These are phyloP conservation scores for Rhytidhysteron rufulum DNA, from an alignment of 2,329 filamentous ascomycete species.

Conservation along the genomic window DNA sequence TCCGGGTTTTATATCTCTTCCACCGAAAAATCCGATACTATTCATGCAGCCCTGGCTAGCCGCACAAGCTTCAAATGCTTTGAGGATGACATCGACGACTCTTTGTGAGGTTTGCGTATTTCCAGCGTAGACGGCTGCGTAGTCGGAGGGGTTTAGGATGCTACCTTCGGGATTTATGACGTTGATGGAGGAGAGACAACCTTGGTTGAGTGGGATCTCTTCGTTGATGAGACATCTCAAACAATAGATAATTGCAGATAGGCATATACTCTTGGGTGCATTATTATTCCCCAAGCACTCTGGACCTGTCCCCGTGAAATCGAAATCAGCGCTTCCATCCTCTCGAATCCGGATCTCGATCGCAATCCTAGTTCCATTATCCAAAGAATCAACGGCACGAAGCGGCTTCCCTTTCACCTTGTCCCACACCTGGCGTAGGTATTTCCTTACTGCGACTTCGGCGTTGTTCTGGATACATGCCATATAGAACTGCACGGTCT, in stretches of 20 bases:
- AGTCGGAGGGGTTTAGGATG: conserved; percentile 23
- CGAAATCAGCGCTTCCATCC: conserved; percentile 32
- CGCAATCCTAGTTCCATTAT: conserved; percentile 36
- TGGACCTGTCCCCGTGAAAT: conserved; percentile 39
- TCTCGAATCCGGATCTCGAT: conserved; percentile 31
- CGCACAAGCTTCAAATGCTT: conserved; percentile 26
- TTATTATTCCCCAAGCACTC: conserved; percentile 35
- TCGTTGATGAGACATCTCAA: conserved; percentile 26
- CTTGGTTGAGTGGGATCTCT: conserved; percentile 33
- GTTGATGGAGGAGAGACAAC: conserved; percentile 24
- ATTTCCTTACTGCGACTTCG: conserved; percentile 28
- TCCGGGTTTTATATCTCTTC: conserved; percentile 15
- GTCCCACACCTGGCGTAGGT: conserved; percentile 18
- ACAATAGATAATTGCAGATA: conserved; percentile 26
- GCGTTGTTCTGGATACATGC: conserved; percentile 35
- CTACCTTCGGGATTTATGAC: conserved; percentile 22
- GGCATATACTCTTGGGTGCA: conserved; percentile 35
- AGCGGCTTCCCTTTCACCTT: conserved; percentile 15
- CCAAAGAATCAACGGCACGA: conserved; percentile 36
- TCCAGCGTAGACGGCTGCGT: conserved; percentile 25
- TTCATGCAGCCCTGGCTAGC: conserved; percentile 29
- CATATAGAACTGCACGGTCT: conserved; percentile 41
- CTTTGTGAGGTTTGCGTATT: conserved; percentile 29
- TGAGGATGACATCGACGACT: conserved; percentile 28
- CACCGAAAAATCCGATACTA: conserved; percentile 26